phyloP scores from a whole-genome alignment of 1,139 yeast species.

The Blastobotrys illinoisensis region DNA sequence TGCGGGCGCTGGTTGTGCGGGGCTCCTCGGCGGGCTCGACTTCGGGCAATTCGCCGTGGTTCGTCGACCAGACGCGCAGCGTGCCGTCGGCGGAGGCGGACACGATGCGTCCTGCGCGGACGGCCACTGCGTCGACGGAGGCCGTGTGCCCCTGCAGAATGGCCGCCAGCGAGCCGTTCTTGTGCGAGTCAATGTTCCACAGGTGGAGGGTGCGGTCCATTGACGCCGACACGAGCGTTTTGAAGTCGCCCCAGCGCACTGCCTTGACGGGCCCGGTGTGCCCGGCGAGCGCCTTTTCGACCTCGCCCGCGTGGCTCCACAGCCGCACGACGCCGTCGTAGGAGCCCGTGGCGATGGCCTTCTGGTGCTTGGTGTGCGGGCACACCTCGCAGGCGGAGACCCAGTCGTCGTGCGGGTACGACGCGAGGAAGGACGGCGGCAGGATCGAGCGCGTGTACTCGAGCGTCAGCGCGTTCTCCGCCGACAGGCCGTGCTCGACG shows the following conservation, averaged over 20 bases:
- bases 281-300: constrained; percentile 76
- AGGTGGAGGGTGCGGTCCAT: constrained; percentile 83
- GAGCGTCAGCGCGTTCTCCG: constrained; percentile 71
- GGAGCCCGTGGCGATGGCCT: constrained; percentile 71
- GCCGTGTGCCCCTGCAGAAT: constrained; percentile 85
- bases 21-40: constrained; percentile 49
- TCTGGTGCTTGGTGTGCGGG: constrained; percentile 21
- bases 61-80: constrained; percentile 87
- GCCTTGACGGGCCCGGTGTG: constrained; percentile 83
- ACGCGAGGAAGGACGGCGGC: constrained; percentile 87
- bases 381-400: constrained; percentile 64
- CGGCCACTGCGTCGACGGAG: constrained; percentile 74
- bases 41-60: constrained; percentile 74
- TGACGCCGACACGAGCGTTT: constrained; percentile 78
- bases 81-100: constrained; percentile 81
- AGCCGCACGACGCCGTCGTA: constrained; percentile 93
- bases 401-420: constrained; percentile 95
- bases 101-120: constrained; percentile 49
- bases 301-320: constrained; percentile 79
- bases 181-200: constrained; percentile 62
- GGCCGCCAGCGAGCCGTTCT: constrained; percentile 70
- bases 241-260: constrained; percentile 63
- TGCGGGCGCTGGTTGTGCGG: constrained; percentile 65
- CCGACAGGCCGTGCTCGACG: constrained; percentile 67
- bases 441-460: constrained; percentile 90